phyloP scores from a whole-genome alignment of 2,329 filamentous ascomycete species.

The Fusarium phyllophilum region DNA sequence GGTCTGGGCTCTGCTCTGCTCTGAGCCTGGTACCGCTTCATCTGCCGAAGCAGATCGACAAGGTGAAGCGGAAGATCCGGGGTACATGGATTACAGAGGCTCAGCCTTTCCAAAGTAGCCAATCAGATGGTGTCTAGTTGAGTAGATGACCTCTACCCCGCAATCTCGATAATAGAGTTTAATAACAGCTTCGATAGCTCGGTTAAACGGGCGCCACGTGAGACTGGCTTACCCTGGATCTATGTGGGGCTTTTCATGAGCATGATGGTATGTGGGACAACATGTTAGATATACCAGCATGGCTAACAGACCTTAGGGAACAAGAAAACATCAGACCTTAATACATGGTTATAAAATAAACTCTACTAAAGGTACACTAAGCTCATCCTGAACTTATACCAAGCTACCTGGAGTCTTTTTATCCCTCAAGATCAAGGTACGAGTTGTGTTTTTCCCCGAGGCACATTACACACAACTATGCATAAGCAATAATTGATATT shows the following conservation, averaged over 20 bases:
- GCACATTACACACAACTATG: too few species aligned
- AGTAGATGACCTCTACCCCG: not conserved
- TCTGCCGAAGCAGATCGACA: not conserved
- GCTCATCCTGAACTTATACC: too few species aligned
- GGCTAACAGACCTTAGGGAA: not conserved
- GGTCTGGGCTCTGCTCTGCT: not conserved
- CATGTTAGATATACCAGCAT: accelerated
- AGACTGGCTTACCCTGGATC: not conserved
- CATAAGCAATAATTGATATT: too few species aligned
- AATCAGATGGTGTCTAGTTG: not conserved
- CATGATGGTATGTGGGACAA: not conserved
- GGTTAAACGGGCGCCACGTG: not conserved
- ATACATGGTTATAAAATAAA: not conserved
- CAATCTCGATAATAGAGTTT: not conserved
- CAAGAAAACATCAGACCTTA: accelerated
- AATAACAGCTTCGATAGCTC: not conserved
- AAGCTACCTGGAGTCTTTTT: too few species aligned
- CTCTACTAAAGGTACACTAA: too few species aligned
- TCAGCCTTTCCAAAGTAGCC: not conserved
- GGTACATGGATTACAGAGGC: not conserved
- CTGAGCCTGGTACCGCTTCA: not conserved
- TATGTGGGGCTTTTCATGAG: not conserved
- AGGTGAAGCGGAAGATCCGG: not conserved
- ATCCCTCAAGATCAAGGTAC: too few species aligned
- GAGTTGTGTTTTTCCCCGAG: too few species aligned